These are phyloP conservation scores for Zea luxurians DNA, from an alignment of 176 grass and related monocot species.

Conservation along the genomic window DNA sequence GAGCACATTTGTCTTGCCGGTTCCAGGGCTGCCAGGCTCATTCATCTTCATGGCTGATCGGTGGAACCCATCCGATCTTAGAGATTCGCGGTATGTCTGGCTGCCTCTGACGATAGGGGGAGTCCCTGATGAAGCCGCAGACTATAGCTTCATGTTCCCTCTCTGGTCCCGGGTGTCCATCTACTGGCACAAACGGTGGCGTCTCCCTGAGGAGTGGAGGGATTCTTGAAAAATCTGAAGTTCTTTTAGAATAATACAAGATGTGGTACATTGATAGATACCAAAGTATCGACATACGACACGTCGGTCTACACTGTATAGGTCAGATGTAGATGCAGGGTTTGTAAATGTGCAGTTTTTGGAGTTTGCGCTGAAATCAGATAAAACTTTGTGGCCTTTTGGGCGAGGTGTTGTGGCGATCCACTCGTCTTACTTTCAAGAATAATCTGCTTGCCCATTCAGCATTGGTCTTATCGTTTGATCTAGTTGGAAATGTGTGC, in stretches of 20 bases:
- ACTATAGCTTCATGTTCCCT: constrained; percentile 97
- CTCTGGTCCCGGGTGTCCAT: constrained; percentile 91
- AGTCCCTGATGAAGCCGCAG: constrained; percentile 76
- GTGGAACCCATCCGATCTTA: constrained; percentile 85
- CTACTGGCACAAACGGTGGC: constrained; percentile 87
- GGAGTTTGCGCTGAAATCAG: constrained; percentile 25
- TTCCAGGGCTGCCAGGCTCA: constrained; percentile 64
- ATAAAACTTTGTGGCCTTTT: constrained; percentile 18
- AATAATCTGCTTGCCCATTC: constrained; percentile 34
- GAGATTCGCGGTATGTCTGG: constrained; percentile 86
- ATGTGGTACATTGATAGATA: constrained; percentile 36
- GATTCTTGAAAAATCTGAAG: constrained; percentile 55
- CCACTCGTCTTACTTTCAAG: constrained; percentile 25
- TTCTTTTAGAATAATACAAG: neutral
- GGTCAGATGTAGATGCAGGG: constrained; percentile 49
- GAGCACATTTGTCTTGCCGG: constrained; percentile 80
- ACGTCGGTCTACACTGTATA: constrained; percentile 42
- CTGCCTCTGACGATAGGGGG: constrained; percentile 79
- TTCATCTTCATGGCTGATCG: constrained; percentile 99
- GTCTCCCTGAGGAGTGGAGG: constrained; percentile 71
- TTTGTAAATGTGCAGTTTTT: constrained; percentile 57
- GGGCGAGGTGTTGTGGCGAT: constrained; percentile 18
- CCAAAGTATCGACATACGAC: constrained; percentile 41
- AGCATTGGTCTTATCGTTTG: neutral
- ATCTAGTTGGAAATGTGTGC: neutral